These are phyloP conservation scores for Pluteus cervinus DNA, from an alignment of 768 basidiomycete genomes.

Conservation along the genomic window DNA sequence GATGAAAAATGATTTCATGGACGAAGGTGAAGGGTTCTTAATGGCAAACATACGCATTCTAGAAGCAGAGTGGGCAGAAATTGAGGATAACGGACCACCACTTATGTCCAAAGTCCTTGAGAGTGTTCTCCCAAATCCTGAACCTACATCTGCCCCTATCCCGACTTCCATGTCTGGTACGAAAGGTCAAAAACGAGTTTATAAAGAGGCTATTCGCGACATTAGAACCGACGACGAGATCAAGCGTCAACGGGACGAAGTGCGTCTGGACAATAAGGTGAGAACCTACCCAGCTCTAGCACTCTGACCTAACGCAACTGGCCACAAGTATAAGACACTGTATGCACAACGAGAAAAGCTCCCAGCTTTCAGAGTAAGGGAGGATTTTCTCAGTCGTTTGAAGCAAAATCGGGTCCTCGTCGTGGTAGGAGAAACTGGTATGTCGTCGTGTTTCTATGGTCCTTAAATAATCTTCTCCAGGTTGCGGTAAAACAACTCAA, in stretches of 20 bases:
- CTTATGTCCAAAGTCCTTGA: conserved; percentile 63
- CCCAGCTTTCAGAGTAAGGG: conserved; percentile 70
- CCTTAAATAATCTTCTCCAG: conserved; percentile 22
- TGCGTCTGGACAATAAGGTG: conserved; percentile 35
- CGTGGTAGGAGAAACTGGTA: conserved; percentile 88
- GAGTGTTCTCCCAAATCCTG: conserved; percentile 41
- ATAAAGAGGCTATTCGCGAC: too few species aligned
- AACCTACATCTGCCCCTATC: conserved; percentile 2
- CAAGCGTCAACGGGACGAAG: conserved; percentile 43
- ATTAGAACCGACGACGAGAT: conserved; percentile 42
- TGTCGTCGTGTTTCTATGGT: conserved; percentile 5
- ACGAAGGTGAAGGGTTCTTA: conserved; percentile 65
- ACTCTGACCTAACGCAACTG: too few species aligned
- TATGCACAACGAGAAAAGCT: conserved; percentile 50
- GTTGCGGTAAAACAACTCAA: conserved; percentile 91
- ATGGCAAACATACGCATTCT: conserved; percentile 65
- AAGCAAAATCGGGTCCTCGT: conserved; percentile 63
- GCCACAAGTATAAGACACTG: conserved; percentile 45
- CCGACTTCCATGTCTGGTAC: too few species aligned
- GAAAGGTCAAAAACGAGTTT: too few species aligned
- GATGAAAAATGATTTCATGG: conserved; percentile 50
- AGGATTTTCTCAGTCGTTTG: conserved; percentile 55
- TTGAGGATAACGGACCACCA: conserved; percentile 71
- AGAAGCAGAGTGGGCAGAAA: conserved; percentile 61
- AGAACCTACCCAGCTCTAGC: not conserved